A percentile compares a stretch with the other conserved stretches of the same genome.
Conservation (phyloP, 331 rosid species). For the Erythrophleum ivorense region DNA sequence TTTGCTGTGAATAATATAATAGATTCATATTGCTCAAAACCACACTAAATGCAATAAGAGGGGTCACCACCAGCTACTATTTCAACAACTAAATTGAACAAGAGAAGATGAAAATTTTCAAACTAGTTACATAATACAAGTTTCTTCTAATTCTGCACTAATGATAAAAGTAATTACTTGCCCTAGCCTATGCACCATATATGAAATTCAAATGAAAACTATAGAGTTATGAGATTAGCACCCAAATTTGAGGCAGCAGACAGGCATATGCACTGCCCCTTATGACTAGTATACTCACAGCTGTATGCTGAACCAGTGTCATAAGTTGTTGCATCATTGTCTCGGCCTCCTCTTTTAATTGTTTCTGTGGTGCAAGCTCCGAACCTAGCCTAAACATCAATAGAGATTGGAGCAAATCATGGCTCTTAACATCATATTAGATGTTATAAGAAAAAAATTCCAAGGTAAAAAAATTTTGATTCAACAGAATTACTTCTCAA, state of each 20-base stretch:
- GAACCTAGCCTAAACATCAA: slow-evolving; percentile 69
- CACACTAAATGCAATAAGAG: no score
- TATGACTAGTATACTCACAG: slow-evolving; percentile 64
- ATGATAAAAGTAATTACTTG: neutral
- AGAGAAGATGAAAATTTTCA: neutral
- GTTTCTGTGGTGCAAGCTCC: slow-evolving; percentile 74
- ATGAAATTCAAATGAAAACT: neutral
- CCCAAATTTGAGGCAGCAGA: neutral
- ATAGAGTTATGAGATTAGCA: neutral
- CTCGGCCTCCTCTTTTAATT: slow-evolving; percentile 86
- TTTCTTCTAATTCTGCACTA: neutral
- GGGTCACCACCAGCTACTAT: no score
- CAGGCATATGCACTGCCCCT: neutral
- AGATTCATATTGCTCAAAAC: no score
- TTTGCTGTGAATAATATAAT: no score
- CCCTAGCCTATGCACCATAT: neutral
- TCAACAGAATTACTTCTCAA: slow-evolving; percentile 68
- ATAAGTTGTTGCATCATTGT: slow-evolving; percentile 80
- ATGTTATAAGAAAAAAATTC: slow-evolving; percentile 17
- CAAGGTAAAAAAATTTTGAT: slow-evolving; percentile 31
- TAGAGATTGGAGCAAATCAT: slow-evolving; percentile 25
- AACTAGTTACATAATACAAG: neutral
- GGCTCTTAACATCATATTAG: slow-evolving; percentile 41
- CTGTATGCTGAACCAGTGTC: slow-evolving; percentile 84
- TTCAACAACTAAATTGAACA: neutral